phyloP scores from a whole-genome alignment of 192 early-diverging fungal genomes.

The Backusella tuberculispora region DNA sequence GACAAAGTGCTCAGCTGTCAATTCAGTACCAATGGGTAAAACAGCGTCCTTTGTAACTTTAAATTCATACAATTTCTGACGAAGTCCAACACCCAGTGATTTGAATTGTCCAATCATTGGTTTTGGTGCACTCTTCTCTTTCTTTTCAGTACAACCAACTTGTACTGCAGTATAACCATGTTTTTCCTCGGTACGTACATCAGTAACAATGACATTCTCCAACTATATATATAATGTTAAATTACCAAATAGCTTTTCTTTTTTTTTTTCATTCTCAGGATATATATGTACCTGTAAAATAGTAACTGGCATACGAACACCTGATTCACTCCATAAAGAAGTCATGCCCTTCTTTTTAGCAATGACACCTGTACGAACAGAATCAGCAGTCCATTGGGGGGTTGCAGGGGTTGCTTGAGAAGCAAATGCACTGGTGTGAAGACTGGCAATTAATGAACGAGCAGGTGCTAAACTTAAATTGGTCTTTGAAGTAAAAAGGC shows the following conservation, averaged over 20 bases:
- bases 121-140: slow-evolving; percentile 67
- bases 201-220: slow-evolving; percentile 70
- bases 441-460: slow-evolving; percentile 6
- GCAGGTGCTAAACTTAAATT: not conserved
- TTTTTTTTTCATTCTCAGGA: too few relatives aligned
- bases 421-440: slow-evolving; percentile 31
- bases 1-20: slow-evolving; percentile 89
- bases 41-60: slow-evolving; percentile 83
- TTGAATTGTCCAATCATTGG: slow-evolving; percentile 79
- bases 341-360: slow-evolving; percentile 96
- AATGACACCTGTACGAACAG: slow-evolving; percentile 78
- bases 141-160: slow-evolving; percentile 65
- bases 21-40: slow-evolving; percentile 74
- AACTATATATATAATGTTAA: slow-evolving; percentile 50
- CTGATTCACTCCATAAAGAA: slow-evolving; percentile 93
- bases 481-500: not conserved
- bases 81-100: slow-evolving; percentile 71
- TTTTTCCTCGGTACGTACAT: slow-evolving; percentile 54
- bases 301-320: slow-evolving; percentile 87
- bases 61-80: slow-evolving; percentile 83
- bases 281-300: slow-evolving; percentile 70
- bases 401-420: slow-evolving; percentile 35
- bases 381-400: slow-evolving; percentile 44
- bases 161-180: slow-evolving; percentile 66
- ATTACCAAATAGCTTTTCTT: not conserved